Base-by-base conservation (phyloP, 108 stramenopile genomes). In the Skeletonema tropicum region DNA sequence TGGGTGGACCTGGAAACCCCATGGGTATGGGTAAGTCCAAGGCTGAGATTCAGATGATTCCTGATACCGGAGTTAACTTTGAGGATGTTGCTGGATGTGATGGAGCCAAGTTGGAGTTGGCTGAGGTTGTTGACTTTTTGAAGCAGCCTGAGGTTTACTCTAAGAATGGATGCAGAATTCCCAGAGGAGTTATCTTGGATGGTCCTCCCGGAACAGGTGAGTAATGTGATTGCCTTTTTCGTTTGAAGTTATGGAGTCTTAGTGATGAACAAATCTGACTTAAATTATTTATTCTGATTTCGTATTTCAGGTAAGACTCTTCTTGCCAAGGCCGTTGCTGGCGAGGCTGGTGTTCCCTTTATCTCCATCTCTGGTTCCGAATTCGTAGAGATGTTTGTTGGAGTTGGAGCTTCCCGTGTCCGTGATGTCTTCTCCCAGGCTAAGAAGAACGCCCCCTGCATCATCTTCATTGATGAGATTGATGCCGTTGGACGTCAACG, bases 391-490 rank as follows among this genome's bases (percentile, higher is more conserved):
- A 98, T 99, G 84, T 99, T 99, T 86, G 99, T 99, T 62, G 99
- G 99, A 21, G 99, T 99, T 68, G 99, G 99, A 66, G 92, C 94
- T 19, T 89, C 98, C 14, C 98, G 98, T 98, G 99, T 99, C 39
- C 94, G 99, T 38, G 99, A 99, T 87, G 85, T 99, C 25, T 99
- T 99, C 77, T 95, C 98, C 73, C 98, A 98, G 97, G 99, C 99
- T 13, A 90, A 98, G n/a, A 98, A 99, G 83, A 96, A 97, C 5
- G 96, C 98, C 9, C 99, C 99, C 10, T 92, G 90, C 67, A 99
- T 99, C 78, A 98, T 99, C 65, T 99, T 99, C 75, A 98, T 99
- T 98, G 99, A 99, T 78, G 99, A 99, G 79, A 97, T 99, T 73
- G 99, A 99, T 77, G 95, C 96, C 75, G 98, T 99, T 70, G 99